Conservation (phyloP, 2,329 filamentous ascomycete genomes). For the Colletotrichum chlorophyti region DNA sequence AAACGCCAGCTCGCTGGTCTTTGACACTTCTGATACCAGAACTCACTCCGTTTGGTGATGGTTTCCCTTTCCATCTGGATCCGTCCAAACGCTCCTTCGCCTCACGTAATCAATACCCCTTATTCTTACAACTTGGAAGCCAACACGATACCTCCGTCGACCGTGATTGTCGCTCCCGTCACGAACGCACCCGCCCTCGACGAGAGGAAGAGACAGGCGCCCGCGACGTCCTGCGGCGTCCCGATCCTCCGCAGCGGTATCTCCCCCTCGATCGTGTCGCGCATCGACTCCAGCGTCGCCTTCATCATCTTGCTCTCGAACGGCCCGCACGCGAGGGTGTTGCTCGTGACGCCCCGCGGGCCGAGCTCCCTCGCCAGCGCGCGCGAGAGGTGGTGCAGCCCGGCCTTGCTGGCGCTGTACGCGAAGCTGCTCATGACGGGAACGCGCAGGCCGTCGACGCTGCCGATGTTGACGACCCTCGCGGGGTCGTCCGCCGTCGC, state of each 20-base stretch:
- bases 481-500: slow-evolving; percentile 50
- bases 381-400: slow-evolving; percentile 67
- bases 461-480: slow-evolving; percentile 70
- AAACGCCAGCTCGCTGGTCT: neutral
- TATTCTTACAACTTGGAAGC: slow-evolving; percentile 49
- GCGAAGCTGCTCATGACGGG: slow-evolving; percentile 65
- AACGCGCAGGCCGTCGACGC: slow-evolving; percentile 67
- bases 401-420: slow-evolving; percentile 68
- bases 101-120: too few species aligned
- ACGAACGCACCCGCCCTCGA: slow-evolving; percentile 71
- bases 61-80: too few species aligned
- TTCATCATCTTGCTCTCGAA: slow-evolving; percentile 76
- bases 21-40: too few species aligned
- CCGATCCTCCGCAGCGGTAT: slow-evolving; percentile 75
- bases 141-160: slow-evolving; percentile 64
- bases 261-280: slow-evolving; percentile 59
- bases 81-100: too few species aligned
- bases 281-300: slow-evolving; percentile 61
- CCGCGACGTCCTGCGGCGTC: slow-evolving; percentile 71
- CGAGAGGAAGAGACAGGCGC: slow-evolving; percentile 73
- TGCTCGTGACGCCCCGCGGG: slow-evolving; percentile 65
- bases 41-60: too few species aligned
- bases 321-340: slow-evolving; percentile 75
- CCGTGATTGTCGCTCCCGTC: slow-evolving; percentile 68
- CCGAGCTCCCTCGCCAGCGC: slow-evolving; percentile 68